Base-by-base conservation (phyloP, 1,284 basidiomycete genomes). In the Ganoderma lingzhi region DNA sequence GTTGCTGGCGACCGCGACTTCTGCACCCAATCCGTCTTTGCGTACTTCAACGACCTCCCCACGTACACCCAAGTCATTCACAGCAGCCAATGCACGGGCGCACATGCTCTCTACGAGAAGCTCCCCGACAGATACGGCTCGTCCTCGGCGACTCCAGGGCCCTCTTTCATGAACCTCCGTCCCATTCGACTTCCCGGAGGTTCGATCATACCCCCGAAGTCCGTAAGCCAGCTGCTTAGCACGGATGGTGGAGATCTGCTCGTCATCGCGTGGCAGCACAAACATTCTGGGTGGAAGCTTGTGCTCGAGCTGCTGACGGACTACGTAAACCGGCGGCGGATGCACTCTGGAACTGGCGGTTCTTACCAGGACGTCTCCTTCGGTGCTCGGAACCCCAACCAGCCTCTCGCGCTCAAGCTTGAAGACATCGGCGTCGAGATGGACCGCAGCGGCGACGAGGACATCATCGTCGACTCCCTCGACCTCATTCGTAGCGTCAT, bases 251-350 rank as follows among this genome's bases (percentile, higher is more conserved):
- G 86, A 4, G 93, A 94, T 45, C 84, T 88, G 10, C 82, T 94
- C 55, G 89, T 93, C 10, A 87, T 96, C 1, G 85, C 87, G n/a
- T 97, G 95, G 95, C 85, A 92, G 70, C 90, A 93, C 70, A 82
- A 89, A 51, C 89, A 94, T 76, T 94, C 91, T 12, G 95, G 93
- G 0, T 96, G 95, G 95, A 92, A 89, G 75, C 78, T 96, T 17
- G 81, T 96, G 23, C 80, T 94, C 12, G 96, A 96, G 75, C 81
- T 96, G 28, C 82, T 97, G 64, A 88, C 89, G 6, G 88, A 91
- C 76, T 95, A 92, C 76, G 87, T 92, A 63, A 89, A 88, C 70
- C 85, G 86, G 51, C 82, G 84, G 68, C 84, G 87, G 15, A 68
- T 76, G 60, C 74, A 75, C 37, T 72, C 77, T 12, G 76, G 80